phyloP scores from a whole-genome alignment of 2,329 filamentous ascomycete genomes.

The Fusarium setosum region DNA sequence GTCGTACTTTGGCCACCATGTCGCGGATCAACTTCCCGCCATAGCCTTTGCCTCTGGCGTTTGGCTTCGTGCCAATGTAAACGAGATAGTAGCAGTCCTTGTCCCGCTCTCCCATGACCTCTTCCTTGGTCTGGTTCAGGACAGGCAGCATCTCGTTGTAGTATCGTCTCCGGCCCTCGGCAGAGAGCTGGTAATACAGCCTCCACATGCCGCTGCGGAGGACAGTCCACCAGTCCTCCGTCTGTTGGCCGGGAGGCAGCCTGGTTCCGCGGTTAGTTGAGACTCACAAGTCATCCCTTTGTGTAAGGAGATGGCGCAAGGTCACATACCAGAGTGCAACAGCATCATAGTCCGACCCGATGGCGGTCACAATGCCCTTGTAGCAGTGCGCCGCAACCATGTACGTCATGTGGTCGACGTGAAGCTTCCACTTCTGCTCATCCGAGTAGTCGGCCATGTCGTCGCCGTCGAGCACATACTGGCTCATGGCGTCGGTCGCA shows the following conservation, averaged over 20 bases:
- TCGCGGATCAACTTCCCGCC: conserved; percentile 77
- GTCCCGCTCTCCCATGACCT: conserved; percentile 75
- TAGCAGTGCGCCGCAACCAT: conserved; percentile 80
- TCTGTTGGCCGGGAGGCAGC: conserved; percentile 80
- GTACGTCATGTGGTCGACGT: conserved; percentile 82
- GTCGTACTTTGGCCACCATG: conserved; percentile 70
- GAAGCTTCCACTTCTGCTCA: conserved; percentile 79
- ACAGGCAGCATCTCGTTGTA: conserved; percentile 82
- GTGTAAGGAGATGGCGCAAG: neutral
- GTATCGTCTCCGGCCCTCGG: conserved; percentile 79
- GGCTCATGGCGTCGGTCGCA: conserved; percentile 77
- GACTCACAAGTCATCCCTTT: neutral
- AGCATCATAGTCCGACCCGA: conserved; percentile 80
- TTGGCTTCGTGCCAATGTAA: conserved; percentile 81
- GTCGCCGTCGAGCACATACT: conserved; percentile 79
- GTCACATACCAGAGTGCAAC: conserved; percentile 78
- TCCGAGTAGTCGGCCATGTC: conserved; percentile 72
- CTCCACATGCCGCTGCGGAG: conserved; percentile 83
- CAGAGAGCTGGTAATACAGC: conserved; percentile 78
- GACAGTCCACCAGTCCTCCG: conserved; percentile 78
- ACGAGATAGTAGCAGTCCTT: conserved; percentile 82
- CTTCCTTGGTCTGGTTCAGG: conserved; percentile 77
- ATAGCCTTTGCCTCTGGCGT: conserved; percentile 78
- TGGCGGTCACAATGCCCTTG: conserved; percentile 78
- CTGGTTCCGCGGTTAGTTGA: conserved; percentile 52